Percentiles rank a stretch among this genome's conserved stretches.
phyloP scores from a whole-genome alignment of 129 eudicot genomes.

The Flaveria linearis region DNA sequence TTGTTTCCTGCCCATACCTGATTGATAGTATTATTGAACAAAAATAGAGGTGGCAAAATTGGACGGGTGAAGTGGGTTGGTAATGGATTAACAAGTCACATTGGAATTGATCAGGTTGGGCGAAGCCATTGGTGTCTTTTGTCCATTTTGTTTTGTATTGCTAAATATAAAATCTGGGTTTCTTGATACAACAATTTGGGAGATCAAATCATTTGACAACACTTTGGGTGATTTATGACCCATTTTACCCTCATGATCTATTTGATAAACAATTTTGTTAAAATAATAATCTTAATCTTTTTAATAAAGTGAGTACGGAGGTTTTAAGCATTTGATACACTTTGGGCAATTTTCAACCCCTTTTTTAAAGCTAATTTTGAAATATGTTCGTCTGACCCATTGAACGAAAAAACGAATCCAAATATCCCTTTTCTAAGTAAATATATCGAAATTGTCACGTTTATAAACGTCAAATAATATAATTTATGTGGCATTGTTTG shows the following conservation, averaged over 20 bases:
- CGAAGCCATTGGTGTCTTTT: not conserved
- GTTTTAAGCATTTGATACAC: not conserved
- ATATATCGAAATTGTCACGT: not conserved
- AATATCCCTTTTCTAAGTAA: not conserved
- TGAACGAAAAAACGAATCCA: not conserved
- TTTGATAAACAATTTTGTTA: not conserved
- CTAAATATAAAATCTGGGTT: not conserved
- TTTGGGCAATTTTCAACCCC: not conserved
- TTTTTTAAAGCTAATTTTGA: not conserved
- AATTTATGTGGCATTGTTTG: constrained; percentile 3
- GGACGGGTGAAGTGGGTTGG: not conserved
- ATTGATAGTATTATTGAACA: not conserved
- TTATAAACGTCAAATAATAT: not conserved
- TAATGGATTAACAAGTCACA: not conserved
- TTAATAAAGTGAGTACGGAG: not conserved
- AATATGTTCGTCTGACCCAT: not conserved
- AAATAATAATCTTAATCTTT: too few relatives aligned
- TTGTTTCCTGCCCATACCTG: not conserved
- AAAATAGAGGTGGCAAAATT: constrained; percentile 3
- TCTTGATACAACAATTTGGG: not conserved
- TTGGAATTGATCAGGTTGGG: not conserved
- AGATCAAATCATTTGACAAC: not conserved
- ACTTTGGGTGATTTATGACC: not conserved
- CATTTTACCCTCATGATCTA: not conserved
- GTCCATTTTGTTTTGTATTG: not conserved